Evolutionary conservation across 108 stramenopile genomes (phyloP).

Genomic region (Cyclotella baltica): DNA sequence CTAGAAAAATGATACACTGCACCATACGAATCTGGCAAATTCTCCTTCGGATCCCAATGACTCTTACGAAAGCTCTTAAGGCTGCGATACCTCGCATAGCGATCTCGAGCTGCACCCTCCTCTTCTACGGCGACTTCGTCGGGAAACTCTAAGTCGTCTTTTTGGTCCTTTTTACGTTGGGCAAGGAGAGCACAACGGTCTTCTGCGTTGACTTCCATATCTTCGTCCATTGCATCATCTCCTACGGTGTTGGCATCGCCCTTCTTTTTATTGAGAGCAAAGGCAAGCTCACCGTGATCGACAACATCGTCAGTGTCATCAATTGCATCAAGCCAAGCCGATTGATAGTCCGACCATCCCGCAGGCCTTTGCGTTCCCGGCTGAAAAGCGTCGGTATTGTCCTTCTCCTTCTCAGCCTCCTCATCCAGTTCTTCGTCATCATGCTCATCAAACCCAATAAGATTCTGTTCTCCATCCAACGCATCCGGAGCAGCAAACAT

Average conservation of each 20-base stretch:
- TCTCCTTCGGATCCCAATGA: constrained; percentile 97
- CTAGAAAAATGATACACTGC: constrained; percentile 91
- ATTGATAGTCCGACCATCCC: constrained; percentile 97
- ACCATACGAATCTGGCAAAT: constrained; percentile 95
- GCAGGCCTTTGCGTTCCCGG: constrained; percentile 73
- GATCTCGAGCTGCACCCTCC: constrained; percentile 86
- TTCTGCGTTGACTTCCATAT: constrained; percentile 73
- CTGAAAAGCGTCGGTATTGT: constrained; percentile 44
- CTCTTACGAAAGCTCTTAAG: constrained; percentile 94
- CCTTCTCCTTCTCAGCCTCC: constrained; percentile 51
- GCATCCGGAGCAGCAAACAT: constrained; percentile 94
- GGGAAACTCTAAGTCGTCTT: constrained; percentile 94
- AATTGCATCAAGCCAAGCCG: constrained; percentile 94
- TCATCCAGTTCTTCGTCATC: constrained; percentile 61
- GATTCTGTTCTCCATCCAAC: constrained; percentile 98
- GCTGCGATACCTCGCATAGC: constrained; percentile 96
- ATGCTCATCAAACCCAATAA: constrained; percentile 95
- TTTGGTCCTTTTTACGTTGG: constrained; percentile 75
- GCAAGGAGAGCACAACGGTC: constrained; percentile 69
- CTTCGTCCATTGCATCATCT: constrained; percentile 71
- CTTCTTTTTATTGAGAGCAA: constrained; percentile 79
- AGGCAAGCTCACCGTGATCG: constrained; percentile 85
- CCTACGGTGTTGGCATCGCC: constrained; percentile 51
- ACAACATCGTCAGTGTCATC: constrained; percentile 70
- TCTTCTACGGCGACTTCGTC: constrained; percentile 97